Conservation (phyloP, 768 basidiomycete species). For the Calocybe cyanea region DNA sequence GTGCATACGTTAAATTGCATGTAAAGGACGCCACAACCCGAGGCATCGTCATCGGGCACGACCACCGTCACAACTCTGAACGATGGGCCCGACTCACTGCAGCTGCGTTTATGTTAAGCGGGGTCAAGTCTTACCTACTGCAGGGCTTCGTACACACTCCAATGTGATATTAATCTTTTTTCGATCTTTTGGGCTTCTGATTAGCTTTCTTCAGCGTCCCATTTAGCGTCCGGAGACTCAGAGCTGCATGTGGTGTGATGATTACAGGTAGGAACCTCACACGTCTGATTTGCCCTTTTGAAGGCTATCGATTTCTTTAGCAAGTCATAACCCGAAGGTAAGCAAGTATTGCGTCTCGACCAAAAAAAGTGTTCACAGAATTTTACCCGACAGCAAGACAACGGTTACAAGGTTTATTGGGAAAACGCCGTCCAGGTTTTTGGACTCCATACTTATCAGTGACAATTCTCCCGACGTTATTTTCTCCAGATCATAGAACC, state of each 20-base stretch:
- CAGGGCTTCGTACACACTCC: slow-evolving; percentile 77
- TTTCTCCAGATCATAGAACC: slow-evolving; percentile 70
- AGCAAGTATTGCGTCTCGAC: background rate
- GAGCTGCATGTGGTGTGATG: slow-evolving; percentile 84
- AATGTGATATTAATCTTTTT: slow-evolving; percentile 45
- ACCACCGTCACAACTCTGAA: slow-evolving; percentile 79
- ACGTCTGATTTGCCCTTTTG: background rate
- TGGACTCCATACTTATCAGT: background rate
- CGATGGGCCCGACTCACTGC: slow-evolving; percentile 77
- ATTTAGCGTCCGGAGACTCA: slow-evolving; percentile 62
- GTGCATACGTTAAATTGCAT: slow-evolving; percentile 59
- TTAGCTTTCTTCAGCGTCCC: slow-evolving; percentile 55
- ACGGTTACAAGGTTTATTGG: slow-evolving; percentile 93
- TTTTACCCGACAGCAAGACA: slow-evolving; percentile 57
- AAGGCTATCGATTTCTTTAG: slow-evolving; percentile 27
- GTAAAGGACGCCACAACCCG: slow-evolving; percentile 49
- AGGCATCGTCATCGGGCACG: slow-evolving; percentile 83
- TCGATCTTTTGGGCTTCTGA: background rate
- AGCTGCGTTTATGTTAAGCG: slow-evolving; percentile 58
- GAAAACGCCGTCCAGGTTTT: slow-evolving; percentile 80
- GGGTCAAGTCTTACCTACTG: slow-evolving; percentile 67
- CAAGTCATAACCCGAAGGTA: slow-evolving; percentile 89
- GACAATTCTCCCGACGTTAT: background rate
- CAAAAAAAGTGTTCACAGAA: background rate
- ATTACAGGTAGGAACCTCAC: slow-evolving; percentile 62